Conservation (phyloP, 1,284 basidiomycete genomes). For the Ceratobasidium sp. region DNA sequence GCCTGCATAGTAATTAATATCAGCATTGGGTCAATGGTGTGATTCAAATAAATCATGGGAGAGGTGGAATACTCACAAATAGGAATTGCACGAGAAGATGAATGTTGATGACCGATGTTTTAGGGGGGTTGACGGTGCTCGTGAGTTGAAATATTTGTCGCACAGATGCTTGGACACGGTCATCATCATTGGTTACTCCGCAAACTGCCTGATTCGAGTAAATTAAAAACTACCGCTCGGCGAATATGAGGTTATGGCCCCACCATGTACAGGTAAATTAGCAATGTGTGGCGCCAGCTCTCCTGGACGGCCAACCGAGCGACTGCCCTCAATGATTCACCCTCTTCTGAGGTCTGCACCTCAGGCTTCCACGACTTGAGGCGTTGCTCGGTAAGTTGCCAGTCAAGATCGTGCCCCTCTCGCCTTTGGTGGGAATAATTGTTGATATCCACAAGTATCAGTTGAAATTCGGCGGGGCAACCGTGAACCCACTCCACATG, state of each 20-base stretch:
- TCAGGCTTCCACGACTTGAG: no score
- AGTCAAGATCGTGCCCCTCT: conserved; percentile 12
- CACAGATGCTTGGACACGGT: conserved; percentile 8
- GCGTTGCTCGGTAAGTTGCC: not conserved
- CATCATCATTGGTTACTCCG: no score
- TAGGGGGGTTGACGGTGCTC: not conserved
- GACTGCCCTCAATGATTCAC: conserved; percentile 9
- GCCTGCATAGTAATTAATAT: not conserved
- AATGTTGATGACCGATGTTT: conserved; percentile 3
- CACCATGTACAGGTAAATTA: conserved; percentile 38
- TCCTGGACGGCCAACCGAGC: conserved; percentile 21
- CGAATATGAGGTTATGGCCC: not conserved
- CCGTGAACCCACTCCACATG: conserved; percentile 34
- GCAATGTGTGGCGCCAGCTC: conserved; percentile 31
- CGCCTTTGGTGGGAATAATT: not conserved
- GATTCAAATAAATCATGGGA: no score
- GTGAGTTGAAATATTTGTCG: conserved; percentile 25
- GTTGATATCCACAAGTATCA: conserved; percentile 6
- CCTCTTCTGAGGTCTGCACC: not conserved
- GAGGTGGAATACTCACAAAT: conserved; percentile 7
- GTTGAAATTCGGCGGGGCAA: conserved; percentile 17
- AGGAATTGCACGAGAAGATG: conserved; percentile 25
- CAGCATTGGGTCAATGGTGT: no score
- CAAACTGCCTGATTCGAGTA: no score
- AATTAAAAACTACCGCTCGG: no score